Evolutionary conservation across 2,329 filamentous ascomycete species (phyloP), one percentile per base, ranked within the genome.

Genomic region (Colletotrichum trifolii): DNA sequence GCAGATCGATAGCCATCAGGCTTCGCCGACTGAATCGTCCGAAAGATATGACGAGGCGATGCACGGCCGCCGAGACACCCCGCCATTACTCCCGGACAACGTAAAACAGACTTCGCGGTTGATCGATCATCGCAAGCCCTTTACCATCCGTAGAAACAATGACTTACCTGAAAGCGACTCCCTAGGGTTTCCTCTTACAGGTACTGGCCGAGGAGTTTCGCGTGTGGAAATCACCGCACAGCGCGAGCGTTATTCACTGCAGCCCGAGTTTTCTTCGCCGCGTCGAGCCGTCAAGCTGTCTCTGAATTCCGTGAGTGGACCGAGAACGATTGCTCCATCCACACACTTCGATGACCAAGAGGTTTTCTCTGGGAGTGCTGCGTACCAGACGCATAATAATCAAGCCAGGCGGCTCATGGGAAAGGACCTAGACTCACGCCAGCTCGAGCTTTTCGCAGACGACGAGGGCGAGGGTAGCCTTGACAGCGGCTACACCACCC

Each of bases 241-340:
- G 25, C 25, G 25, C 25, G 25, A 25, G 25, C 25, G 25, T 25
- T 25, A 25, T 4, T 4, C 25, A 25, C 25, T 3, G 25, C 25
- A 25, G 25, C 25, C 25, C 25, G 25, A 25, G 25, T 25, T 25
- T 25, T 25, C 25, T 25, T 25, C 25, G 25, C 25, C 25, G 25
- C 25, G 39, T 34, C 71, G 61, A 17, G 73, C 75, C 25, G 70
- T 76, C 15, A 78, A 74, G 52, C 72, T 82, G n/a, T 75, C 81
- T 1, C 70, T 81, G 62, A 77, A 81, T 17, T 78, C 82, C 55
- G 67, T 73, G 10, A 72, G 68, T 15, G 69, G 75, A 45, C 69
- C 70, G 49, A 73, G 70, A 46, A 67, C 71, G n/a, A 69, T 73
- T 53, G 45, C 48, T 50, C 10, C 71, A 72, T 6, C 70, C 70